Evolutionary conservation across 2,329 filamentous ascomycete species (phyloP).

Genomic region (Alternaria dauci): DNA sequence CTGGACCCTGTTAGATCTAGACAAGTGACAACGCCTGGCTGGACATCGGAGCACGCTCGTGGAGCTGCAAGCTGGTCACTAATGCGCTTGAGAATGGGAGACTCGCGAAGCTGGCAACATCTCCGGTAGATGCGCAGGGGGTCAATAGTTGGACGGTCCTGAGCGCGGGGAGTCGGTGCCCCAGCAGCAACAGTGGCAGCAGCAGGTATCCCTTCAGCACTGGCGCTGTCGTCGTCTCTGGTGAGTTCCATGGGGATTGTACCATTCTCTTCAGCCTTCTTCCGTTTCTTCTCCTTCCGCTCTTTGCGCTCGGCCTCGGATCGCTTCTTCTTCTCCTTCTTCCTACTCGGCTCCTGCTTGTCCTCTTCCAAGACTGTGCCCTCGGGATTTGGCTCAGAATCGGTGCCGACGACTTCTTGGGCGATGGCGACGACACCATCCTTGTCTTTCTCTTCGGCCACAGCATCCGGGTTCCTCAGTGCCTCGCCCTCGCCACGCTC

Average conservation of each 20-base stretch:
- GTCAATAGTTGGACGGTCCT: constrained; percentile 82
- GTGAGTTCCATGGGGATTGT: constrained; percentile 84
- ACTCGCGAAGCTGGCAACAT: constrained; percentile 93
- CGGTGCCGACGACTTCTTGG: constrained; percentile 53
- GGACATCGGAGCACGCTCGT: constrained; percentile 68
- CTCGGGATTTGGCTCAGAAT: constrained; percentile 53
- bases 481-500: constrained; percentile 79
- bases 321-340: constrained; percentile 95
- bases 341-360: constrained; percentile 64
- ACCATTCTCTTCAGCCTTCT: constrained; percentile 86
- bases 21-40: constrained; percentile 79
- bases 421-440: constrained; percentile 46
- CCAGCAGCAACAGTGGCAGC: constrained; percentile 26
- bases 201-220: constrained; percentile 28
- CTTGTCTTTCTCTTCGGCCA: constrained; percentile 66
- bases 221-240: constrained; percentile 65
- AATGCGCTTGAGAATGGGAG: constrained; percentile 88
- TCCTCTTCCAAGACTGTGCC: constrained; percentile 45
- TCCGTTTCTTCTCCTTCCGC: constrained; percentile 86
- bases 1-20: constrained; percentile 86
- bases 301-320: constrained; percentile 93
- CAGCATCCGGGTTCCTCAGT: constrained; percentile 70
- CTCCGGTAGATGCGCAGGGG: constrained; percentile 91
- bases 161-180: constrained; percentile 57
- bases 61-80: constrained; percentile 83